A percentile compares a stretch with the other conserved stretches of the same genome.
phyloP scores from a whole-genome alignment of 345 rosid genomes.

The Melaleuca alternifolia region DNA sequence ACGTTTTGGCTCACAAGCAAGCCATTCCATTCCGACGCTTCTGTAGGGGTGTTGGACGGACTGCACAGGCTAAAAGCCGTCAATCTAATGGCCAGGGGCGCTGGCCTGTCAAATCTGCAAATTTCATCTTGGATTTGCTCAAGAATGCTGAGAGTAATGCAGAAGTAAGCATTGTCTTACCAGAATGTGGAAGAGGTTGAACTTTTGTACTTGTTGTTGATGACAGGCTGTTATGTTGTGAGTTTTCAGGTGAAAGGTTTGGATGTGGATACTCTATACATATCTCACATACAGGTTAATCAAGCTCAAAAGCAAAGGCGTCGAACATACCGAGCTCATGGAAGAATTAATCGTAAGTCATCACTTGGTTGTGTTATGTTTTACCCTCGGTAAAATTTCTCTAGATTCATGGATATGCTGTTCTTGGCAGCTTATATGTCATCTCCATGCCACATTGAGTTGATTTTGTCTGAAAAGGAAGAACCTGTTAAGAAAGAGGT shows the following conservation, averaged over 20 bases:
- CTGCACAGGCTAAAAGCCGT: constrained; percentile 73
- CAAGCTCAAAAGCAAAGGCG: constrained; percentile 77
- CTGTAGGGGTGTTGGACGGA: constrained; percentile 73
- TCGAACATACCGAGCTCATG: constrained; percentile 64
- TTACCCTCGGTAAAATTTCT: background rate
- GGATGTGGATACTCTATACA: constrained; percentile 55
- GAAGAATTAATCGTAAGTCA: constrained; percentile 68
- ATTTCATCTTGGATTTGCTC: constrained; percentile 31
- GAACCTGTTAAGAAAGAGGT: constrained; percentile 67
- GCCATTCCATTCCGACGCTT: constrained; percentile 74
- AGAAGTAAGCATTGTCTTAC: constrained; percentile 26
- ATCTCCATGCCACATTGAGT: constrained; percentile 66
- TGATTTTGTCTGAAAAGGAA: constrained; percentile 57
- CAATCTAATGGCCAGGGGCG: constrained; percentile 83
- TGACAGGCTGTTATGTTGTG: background rate
- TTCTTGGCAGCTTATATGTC: constrained; percentile 57
- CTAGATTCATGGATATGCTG: background rate
- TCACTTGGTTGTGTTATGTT: background rate
- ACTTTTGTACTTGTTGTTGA: background rate
- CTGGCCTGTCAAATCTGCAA: constrained; percentile 50
- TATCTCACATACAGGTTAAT: constrained; percentile 74
- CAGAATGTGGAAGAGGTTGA: background rate
- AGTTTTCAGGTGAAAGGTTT: constrained; percentile 51
- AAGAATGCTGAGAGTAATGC: constrained; percentile 73
- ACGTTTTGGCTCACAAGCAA: constrained; percentile 68